Evolutionary conservation across 2,329 filamentous ascomycete species (phyloP).

Genomic region (Pseudocercospora vitis): DNA sequence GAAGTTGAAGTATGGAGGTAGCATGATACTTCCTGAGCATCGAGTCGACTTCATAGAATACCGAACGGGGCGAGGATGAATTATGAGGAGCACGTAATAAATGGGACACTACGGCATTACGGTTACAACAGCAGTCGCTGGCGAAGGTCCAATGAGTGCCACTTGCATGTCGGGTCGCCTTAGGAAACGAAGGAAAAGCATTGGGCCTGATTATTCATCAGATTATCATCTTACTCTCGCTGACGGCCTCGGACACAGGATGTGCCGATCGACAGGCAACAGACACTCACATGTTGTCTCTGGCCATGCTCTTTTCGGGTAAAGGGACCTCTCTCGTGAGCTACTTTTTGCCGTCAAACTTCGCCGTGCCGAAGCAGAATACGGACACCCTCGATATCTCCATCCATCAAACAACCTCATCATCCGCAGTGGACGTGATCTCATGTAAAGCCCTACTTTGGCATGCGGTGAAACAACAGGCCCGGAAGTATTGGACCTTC

Average conservation of each 20-base stretch:
- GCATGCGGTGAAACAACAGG: not conserved
- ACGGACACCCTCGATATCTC: not conserved
- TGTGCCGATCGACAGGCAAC: no score
- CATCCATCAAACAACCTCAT: not conserved
- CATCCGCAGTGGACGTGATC: not conserved
- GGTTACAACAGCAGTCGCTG: no score
- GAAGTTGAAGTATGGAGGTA: conserved; percentile 24
- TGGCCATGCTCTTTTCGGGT: not conserved
- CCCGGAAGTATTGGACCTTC: not conserved
- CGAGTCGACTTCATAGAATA: no score
- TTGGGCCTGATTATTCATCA: no score
- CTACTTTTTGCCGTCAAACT: not conserved
- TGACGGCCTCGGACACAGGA: no score
- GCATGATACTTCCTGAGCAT: not conserved
- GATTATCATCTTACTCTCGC: no score
- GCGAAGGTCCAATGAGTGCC: no score
- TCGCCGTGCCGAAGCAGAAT: not conserved
- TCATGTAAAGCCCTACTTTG: not conserved
- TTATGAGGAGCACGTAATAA: no score
- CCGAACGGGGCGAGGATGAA: no score
- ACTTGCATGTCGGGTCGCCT: no score
- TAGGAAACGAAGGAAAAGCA: no score
- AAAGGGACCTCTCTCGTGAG: not conserved
- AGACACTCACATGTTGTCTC: not conserved
- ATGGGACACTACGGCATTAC: no score